Conservation (phyloP, 768 basidiomycete species). For the Tulasnella sp. region DNA sequence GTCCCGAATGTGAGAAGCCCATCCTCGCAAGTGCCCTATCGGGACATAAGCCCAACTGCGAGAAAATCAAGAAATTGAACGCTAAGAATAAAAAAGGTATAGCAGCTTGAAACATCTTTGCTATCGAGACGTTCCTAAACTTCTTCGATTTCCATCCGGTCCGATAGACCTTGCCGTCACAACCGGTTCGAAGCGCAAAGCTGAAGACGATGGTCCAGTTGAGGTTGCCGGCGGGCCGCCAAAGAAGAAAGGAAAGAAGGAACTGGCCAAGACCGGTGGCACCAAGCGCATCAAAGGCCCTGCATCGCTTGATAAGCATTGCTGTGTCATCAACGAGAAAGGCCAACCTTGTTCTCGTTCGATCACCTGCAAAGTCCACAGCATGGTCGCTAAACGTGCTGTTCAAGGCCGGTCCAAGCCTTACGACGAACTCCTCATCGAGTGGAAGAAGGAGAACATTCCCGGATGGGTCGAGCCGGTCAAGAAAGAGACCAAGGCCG, state of each 20-base stretch:
- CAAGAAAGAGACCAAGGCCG: slow-evolving; percentile 79
- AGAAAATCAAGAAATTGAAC: slow-evolving; percentile 48
- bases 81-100: slow-evolving; percentile 49
- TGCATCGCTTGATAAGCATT: slow-evolving; percentile 86
- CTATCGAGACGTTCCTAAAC: slow-evolving; percentile 38
- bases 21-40: slow-evolving; percentile 67
- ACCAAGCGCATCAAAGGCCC: slow-evolving; percentile 60
- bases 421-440: slow-evolving; percentile 84
- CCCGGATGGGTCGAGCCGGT: slow-evolving; percentile 86
- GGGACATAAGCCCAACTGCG: slow-evolving; percentile 71
- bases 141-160: not conserved
- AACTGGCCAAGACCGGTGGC: slow-evolving; percentile 52
- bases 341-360: slow-evolving; percentile 87
- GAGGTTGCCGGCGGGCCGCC: slow-evolving; percentile 60
- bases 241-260: slow-evolving; percentile 51
- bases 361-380: slow-evolving; percentile 96
- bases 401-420: slow-evolving; percentile 78
- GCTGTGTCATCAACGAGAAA: slow-evolving; percentile 97
- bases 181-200: slow-evolving; percentile 69
- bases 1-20: slow-evolving; percentile 78
- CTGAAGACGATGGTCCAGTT: slow-evolving; percentile 61
- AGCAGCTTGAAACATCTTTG: slow-evolving; percentile 35
- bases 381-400: slow-evolving; percentile 92
- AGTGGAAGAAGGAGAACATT: slow-evolving; percentile 86
- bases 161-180: slow-evolving; percentile 12